Evolutionary conservation across 2,329 filamentous ascomycete species (phyloP), one percentile per base, ranked within the genome.

Genomic region (Epicoccum nigrum): DNA sequence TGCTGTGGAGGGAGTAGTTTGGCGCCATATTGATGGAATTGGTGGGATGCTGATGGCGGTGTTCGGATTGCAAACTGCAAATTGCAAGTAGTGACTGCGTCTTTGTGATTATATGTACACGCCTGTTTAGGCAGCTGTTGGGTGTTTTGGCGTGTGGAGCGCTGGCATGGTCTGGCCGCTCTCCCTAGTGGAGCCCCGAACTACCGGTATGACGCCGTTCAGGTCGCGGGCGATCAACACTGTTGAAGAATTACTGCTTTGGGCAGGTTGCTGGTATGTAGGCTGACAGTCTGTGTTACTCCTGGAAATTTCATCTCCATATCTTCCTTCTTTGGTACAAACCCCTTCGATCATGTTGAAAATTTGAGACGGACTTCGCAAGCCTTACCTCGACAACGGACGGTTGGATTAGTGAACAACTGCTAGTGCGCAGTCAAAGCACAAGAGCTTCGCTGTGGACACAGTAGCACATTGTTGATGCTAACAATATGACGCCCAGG

Each of bases 1-100:
- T 65, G 25, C 45, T 51, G 51, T 65, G 63, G 45, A 69, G 28
- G 13, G 64, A 67, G 54, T 62, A 62, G 35, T 69, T 69, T 28
- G 49, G 32, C 4, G 47, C 16, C 60, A 66, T 68, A 30, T n/a
- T 50, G 16, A 9, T n/a, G 9, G 30, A 6, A 6, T 31, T 9
- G 15, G 7, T 31, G 30, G 7, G 30, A 13, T 31, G 30, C 15
- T 17, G 3, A 15, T 5, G 16, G 7, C 5, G 32, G 9, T n/a
- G 8, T 19, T 6, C 15, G 7, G 16, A 15, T 6, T 9, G 12
- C 7, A 27, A 27, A 27, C n/a, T n/a, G n/a, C n/a, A n/a, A n/a
- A n/a, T n/a, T n/a, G n/a, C n/a, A n/a, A n/a, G n/a, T n/a, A n/a
- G n/a, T n/a, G n/a, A n/a, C n/a, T n/a, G n/a, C n/a, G n/a, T n/a